Evolutionary conservation across 1,139 yeast species (phyloP).

Genomic region (Taphrina confusa): DNA sequence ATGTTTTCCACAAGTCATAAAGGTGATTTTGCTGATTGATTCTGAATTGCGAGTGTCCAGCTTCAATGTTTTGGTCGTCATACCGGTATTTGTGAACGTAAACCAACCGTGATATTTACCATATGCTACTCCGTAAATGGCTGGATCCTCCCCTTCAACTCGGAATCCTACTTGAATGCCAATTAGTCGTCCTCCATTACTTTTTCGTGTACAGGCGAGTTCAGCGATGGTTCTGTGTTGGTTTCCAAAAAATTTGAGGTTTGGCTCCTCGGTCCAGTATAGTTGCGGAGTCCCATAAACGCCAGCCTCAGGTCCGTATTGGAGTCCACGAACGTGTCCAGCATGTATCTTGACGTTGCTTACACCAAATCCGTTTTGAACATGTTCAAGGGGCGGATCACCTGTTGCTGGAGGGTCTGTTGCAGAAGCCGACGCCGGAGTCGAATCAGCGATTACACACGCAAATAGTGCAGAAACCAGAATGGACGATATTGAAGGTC

Average conservation of each 20-base stretch:
- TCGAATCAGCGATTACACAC: too few relatives aligned
- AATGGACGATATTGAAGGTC: too few relatives aligned
- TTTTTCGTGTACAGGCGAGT: constrained; percentile 1
- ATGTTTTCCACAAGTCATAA: not conserved
- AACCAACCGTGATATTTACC: not conserved
- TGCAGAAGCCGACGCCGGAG: too few relatives aligned
- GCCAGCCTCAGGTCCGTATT: not conserved
- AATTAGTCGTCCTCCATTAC: not conserved
- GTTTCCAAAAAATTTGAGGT: not conserved
- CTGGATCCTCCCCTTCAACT: not conserved
- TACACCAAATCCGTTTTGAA: too few relatives aligned
- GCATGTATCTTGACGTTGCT: too few relatives aligned
- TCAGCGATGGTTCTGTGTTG: not conserved
- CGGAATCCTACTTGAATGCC: not conserved
- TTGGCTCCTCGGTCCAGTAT: not conserved
- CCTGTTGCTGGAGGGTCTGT: too few relatives aligned
- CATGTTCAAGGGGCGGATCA: too few relatives aligned
- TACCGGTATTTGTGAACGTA: not conserved
- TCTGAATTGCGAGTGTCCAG: not conserved
- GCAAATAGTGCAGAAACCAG: too few relatives aligned
- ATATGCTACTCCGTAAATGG: not conserved
- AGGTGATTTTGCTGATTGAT: not conserved
- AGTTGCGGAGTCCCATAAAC: not conserved
- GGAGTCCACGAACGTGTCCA: not conserved
- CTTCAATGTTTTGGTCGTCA: not conserved